These are phyloP conservation scores for Ustilago bromivora DNA, from an alignment of 1,284 basidiomycete species.

Conservation along the genomic window DNA sequence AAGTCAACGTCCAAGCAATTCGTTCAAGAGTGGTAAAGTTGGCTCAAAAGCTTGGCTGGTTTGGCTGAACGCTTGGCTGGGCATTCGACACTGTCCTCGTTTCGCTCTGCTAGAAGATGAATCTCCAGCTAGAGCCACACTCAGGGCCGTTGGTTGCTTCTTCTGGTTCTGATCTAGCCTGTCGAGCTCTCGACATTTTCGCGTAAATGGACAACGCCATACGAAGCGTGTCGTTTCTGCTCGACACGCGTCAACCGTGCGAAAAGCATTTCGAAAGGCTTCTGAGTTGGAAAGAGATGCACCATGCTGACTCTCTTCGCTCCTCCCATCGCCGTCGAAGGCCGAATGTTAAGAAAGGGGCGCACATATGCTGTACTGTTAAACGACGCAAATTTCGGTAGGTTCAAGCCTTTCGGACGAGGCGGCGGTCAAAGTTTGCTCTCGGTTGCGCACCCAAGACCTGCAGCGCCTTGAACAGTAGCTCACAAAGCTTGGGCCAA, in stretches of 20 bases:
- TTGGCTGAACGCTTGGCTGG: background rate
- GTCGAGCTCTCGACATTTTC: conserved; percentile 19
- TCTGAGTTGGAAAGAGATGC: background rate
- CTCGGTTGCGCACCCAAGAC: background rate
- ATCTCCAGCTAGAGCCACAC: background rate
- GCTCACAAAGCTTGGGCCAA: background rate
- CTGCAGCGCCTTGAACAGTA: background rate
- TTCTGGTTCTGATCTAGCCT: background rate
- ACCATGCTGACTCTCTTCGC: background rate
- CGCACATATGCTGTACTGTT: background rate
- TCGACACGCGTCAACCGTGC: conserved; percentile 43
- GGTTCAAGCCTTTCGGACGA: background rate
- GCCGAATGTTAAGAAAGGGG: background rate
- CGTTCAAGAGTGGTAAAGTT: background rate
- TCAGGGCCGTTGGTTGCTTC: conserved; percentile 4
- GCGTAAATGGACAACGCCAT: conserved; percentile 48
- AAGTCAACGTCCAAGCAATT: conserved; percentile 1
- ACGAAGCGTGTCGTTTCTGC: conserved; percentile 11
- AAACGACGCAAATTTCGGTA: background rate
- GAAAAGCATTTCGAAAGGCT: conserved; percentile 17
- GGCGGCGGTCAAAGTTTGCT: background rate
- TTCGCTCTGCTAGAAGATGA: background rate
- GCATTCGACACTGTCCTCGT: background rate
- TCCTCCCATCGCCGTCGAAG: background rate
- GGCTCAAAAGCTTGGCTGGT: background rate